phyloP scores from a whole-genome alignment of 2,329 filamentous ascomycete species.

The Microsporum ferrugineum region DNA sequence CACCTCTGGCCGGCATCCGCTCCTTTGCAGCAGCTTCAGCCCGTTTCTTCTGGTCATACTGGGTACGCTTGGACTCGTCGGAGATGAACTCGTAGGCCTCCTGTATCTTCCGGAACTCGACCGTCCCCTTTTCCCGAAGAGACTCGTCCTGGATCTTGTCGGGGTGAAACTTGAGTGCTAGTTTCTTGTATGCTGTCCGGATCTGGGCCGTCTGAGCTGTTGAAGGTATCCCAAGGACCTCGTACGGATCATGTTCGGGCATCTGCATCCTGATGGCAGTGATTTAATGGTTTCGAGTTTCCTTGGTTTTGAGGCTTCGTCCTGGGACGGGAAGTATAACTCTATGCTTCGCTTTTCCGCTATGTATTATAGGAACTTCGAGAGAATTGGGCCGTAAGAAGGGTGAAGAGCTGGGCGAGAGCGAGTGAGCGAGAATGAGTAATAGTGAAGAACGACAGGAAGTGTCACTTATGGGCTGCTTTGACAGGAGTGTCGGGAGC shows the following conservation, averaged over 20 bases:
- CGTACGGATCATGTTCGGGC: constrained; percentile 56
- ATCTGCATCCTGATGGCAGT: background rate
- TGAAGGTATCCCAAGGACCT: constrained; percentile 59
- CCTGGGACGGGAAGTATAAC: background rate
- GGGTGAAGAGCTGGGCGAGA: background rate
- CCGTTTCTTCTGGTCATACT: constrained; percentile 60
- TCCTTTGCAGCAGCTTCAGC: background rate
- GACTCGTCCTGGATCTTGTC: constrained; percentile 77
- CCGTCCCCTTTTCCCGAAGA: constrained; percentile 64
- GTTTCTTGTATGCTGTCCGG: constrained; percentile 69
- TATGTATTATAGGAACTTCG: background rate
- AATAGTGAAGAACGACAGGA: background rate
- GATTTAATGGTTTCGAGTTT: background rate
- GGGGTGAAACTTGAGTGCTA: constrained; percentile 78
- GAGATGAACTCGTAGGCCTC: constrained; percentile 84
- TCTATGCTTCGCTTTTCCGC: background rate
- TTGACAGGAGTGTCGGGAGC: background rate
- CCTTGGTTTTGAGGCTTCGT: background rate
- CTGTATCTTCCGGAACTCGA: constrained; percentile 86
- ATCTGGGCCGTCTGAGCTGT: constrained; percentile 61
- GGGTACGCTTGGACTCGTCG: constrained; percentile 58
- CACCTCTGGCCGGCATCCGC: background rate
- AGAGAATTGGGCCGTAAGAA: background rate
- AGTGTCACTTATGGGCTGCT: background rate
- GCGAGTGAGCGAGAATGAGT: constrained; percentile 1